Evolutionary conservation across 129 eudicot species (phyloP), one percentile per base, ranked within the genome.

Genomic region (Ambrosia trifida): DNA sequence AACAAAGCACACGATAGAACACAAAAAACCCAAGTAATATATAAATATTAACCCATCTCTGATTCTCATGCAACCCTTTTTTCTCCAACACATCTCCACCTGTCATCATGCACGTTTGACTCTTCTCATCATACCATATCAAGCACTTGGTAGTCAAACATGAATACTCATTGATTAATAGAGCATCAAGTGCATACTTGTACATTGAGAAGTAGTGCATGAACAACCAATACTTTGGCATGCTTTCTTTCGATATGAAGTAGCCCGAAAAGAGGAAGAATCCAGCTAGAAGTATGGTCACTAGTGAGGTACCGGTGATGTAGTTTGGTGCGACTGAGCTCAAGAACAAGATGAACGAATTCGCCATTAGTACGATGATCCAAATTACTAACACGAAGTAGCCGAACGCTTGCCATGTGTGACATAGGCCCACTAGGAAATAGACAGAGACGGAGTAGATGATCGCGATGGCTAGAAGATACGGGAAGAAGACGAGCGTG

Each of bases 151-250:
- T 59, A 2, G 69, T 63, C 43, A 95, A 76, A 75, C 99, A 90
- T 1, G 99, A 86, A 50, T 90, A 95, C 89, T 95, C 99, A 7
- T 95, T 95, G 67, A 95, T 90, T 66, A 90, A 70, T 35, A 90
- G 18, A 0, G 99, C 97, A 70, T 95, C 99, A 7, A 95, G 69
- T 0, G 83, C 99, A 47, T 95, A 95, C 28, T 95, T 95, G 77
- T 95, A 95, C 96, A 95, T 95, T 13, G 99, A 95, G 2, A 95
- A 64, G 61, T 84, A 95, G 66, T 95, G 96, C 97, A 95, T 85
- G 40, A 84, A 84, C 52, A 86, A 71, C 99, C 99, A 95, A 44
- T 90, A 90, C 72, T 80, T 95, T 0, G 99, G 99, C 86, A 95
- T 71, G 66, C 90, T 90, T 11, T 88, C 93, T 28, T 82, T 76